phyloP scores from a whole-genome alignment of 805 yeast species.

The Hyphopichia homilentoma region DNA sequence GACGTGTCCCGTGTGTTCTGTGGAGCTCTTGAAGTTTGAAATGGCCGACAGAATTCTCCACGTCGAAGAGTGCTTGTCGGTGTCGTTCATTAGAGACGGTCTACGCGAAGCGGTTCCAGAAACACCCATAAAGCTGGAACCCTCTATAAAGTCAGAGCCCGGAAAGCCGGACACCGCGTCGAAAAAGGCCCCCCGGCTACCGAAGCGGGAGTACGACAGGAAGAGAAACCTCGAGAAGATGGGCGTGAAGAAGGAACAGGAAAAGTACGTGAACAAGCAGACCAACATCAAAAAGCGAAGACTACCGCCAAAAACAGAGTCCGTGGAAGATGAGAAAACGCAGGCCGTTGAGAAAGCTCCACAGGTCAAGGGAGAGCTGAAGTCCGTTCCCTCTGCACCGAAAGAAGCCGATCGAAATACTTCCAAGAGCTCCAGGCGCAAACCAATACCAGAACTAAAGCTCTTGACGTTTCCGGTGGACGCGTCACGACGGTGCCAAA shows the following conservation, averaged over 20 bases:
- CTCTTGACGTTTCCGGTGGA: constrained; percentile 38
- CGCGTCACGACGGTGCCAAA: constrained; percentile 25
- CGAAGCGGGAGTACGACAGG: no score
- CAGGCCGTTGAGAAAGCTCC: neutral
- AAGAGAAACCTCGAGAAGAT: no score
- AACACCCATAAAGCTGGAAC: no score
- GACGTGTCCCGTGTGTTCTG: constrained; percentile 53
- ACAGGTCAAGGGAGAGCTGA: neutral
- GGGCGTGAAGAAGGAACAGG: constrained; percentile 10
- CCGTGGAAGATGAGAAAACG: neutral
- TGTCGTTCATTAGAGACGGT: neutral
- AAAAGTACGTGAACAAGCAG: constrained; percentile 11
- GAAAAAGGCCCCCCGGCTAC: constrained; percentile 1
- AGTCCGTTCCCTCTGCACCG: constrained; percentile 12
- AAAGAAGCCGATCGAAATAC: no score
- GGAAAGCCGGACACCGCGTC: constrained; percentile 12
- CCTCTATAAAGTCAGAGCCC: constrained; percentile 15
- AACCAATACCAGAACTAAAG: constrained; percentile 53
- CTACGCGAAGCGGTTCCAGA: no score
- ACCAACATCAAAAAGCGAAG: constrained; percentile 10
- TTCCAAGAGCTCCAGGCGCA: constrained; percentile 14
- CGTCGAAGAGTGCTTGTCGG: constrained; percentile 49
- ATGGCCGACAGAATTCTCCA: constrained; percentile 47
- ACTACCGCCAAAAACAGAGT: neutral
- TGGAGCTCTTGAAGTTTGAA: constrained; percentile 33